Evolutionary conservation across 192 early-diverging fungal genomes (phyloP).

Genomic region (Phycomyces blakesleeanus): DNA sequence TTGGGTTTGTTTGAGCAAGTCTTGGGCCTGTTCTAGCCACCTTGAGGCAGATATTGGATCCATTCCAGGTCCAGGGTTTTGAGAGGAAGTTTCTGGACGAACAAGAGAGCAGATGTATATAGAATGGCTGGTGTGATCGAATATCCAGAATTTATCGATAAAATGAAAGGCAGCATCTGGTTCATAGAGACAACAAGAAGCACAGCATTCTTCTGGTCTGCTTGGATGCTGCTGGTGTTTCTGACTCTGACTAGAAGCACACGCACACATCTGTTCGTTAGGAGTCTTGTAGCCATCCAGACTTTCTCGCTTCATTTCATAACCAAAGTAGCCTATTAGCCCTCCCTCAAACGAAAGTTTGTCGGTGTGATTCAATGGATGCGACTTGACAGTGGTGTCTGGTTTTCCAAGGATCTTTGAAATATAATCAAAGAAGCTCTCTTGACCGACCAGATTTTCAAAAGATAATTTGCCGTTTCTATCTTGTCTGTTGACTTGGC

Average conservation of each 20-base stretch:
- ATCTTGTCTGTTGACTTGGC: slow-evolving; percentile 15
- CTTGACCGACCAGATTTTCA: background rate
- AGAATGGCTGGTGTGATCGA: slow-evolving; percentile 44
- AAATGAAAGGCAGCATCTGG: slow-evolving; percentile 64
- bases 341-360: slow-evolving; percentile 72
- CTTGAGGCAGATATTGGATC: slow-evolving; percentile 5
- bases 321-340: slow-evolving; percentile 87
- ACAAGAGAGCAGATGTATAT: slow-evolving; percentile 24
- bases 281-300: slow-evolving; percentile 48
- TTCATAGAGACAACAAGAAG: slow-evolving; percentile 20
- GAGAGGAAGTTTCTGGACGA: slow-evolving; percentile 10
- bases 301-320: slow-evolving; percentile 89
- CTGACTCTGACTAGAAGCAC: background rate
- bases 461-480: background rate
- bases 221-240: too few relatives aligned
- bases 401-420: slow-evolving; percentile 26
- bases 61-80: background rate
- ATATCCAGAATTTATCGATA: slow-evolving; percentile 51
- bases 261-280: slow-evolving; percentile 36
- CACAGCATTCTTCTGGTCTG: slow-evolving; percentile 23
- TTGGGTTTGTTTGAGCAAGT: slow-evolving; percentile 19
- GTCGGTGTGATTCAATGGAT: slow-evolving; percentile 10
- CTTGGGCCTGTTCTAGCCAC: slow-evolving; percentile 37
- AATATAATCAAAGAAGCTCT: slow-evolving; percentile 69
- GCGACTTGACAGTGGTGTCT: background rate